Percentiles rank a stretch among this genome's conserved stretches.
phyloP scores from a whole-genome alignment of 1,284 basidiomycete species.

The Jaminaea rosea region DNA sequence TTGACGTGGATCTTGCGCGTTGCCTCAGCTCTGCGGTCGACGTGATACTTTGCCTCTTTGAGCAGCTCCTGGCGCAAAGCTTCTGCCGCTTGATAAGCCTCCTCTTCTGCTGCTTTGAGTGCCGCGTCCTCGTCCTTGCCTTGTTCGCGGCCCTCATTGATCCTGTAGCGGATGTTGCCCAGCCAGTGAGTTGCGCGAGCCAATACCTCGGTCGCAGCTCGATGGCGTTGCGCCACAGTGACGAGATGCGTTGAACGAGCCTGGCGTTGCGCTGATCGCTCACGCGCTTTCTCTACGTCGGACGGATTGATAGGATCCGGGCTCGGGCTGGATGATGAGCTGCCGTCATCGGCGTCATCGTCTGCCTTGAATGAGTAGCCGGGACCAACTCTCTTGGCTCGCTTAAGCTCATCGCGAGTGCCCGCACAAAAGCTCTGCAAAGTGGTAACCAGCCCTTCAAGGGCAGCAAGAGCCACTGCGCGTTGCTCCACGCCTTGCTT shows the following conservation, averaged over 20 bases:
- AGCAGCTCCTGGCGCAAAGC: slow-evolving; percentile 29
- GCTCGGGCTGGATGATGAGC: too few relatives aligned
- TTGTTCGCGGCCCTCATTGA: background rate
- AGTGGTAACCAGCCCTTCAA: too few relatives aligned
- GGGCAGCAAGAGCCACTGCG: too few relatives aligned
- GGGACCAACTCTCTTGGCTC: background rate
- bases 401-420: background rate
- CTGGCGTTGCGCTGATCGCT: background rate
- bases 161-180: slow-evolving; percentile 37
- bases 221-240: slow-evolving; percentile 16
- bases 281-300: too few relatives aligned
- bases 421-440: too few relatives aligned
- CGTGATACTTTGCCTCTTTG: slow-evolving; percentile 18
- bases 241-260: slow-evolving; percentile 10
- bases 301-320: too few relatives aligned
- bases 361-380: slow-evolving; percentile 2
- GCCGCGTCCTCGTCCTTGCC: background rate
- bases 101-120: slow-evolving; percentile 15
- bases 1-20: too few relatives aligned
- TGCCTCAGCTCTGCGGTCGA: slow-evolving; percentile 20
- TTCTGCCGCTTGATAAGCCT: slow-evolving; percentile 32
- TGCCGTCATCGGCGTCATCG: background rate
- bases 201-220: slow-evolving; percentile 23
- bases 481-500: slow-evolving; percentile 11
- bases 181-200: slow-evolving; percentile 34